Evolutionary conservation across 2,329 filamentous ascomycete species (phyloP), one percentile per base, ranked within the genome.

Genomic region (Exserohilum rostratum): DNA sequence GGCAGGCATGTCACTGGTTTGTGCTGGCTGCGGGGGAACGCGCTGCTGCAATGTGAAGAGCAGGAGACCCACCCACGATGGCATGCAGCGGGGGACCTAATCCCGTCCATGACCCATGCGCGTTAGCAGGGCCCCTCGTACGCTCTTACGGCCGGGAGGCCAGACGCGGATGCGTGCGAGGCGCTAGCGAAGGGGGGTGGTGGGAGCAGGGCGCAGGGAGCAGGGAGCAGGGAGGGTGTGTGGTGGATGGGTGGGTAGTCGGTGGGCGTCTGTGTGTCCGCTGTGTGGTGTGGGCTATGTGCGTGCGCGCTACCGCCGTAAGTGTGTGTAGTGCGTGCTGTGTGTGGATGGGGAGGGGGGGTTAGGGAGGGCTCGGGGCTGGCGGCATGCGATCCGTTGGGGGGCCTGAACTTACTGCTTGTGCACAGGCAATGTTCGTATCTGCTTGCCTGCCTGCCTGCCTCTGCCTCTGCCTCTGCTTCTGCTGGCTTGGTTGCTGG

Each of bases 71-170:
- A 40, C 44, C 25, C n/a, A 25, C 17, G 44, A 53, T 56, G 44
- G 45, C 37, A 56, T 56, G 53, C 53, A 56, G 49, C 53, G 53
- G 53, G 22, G 53, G 44, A 56, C 49, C 49, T 53, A 45, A 53
- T 38, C 44, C 53, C 48, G 53, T 53, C 43, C 17, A 30, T 38
- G 40, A 47, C 37, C 53, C 48, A 51, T 55, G 53, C 31, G 34
- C 46, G 51, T 47, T 45, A 35, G 27, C 39, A 29, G 33, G 43
- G 44, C 18, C 29, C 30, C 29, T 13, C 42, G 27, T 38, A 11
- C n/a, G 3, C 49, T 44, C 15, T 39, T 33, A 50, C 43, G 40
- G 51, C 42, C 51, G 52, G 52, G 35, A 50, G 40, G 40, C 47
- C 52, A 54, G 52, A 50, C 52, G 52, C 46, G 52, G 46, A 44